Conservation (phyloP, 306 rosid genomes). For the Gillenia trifoliata region DNA sequence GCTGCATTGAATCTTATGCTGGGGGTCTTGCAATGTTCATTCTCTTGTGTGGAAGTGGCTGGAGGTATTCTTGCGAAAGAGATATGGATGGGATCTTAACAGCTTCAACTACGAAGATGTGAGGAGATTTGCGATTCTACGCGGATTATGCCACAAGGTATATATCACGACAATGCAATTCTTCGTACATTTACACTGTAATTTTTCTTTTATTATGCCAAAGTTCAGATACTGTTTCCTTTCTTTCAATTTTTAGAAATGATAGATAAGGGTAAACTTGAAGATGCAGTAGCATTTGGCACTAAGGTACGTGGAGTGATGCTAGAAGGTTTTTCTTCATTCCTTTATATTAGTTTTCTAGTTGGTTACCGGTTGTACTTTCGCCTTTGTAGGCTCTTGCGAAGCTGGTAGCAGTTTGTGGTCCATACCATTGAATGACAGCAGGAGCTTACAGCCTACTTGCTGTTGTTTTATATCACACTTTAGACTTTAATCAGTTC, state of each 20-base stretch:
- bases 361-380: constrained; percentile 17
- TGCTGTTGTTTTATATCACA: constrained; percentile 96
- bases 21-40: constrained; percentile 62
- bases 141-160: constrained; percentile 98
- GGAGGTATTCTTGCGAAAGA: constrained; percentile 66
- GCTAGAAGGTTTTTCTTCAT: constrained; percentile 11
- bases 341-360: not conserved
- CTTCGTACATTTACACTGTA: not conserved
- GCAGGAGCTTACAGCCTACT: constrained; percentile 99
- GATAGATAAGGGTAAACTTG: constrained; percentile 91
- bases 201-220: constrained; percentile 6
- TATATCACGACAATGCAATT: constrained; percentile 7
- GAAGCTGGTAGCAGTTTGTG: constrained; percentile 93
- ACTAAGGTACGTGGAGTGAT: constrained; percentile 56
- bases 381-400: constrained; percentile 77
- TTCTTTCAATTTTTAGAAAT: constrained; percentile 3
- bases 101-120: constrained; percentile 59
- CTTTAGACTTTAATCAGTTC: constrained; percentile 99
- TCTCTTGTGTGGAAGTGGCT: constrained; percentile 86
- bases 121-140: constrained; percentile 87
- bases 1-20: constrained; percentile 79
- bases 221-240: constrained; percentile 56
- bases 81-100: constrained; percentile 80
- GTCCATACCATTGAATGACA: constrained; percentile 97
- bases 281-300: constrained; percentile 92